Percentiles rank a stretch among this genome's conserved stretches.
Evolutionary conservation across 306 rosid species (phyloP).

Genomic region (Datisca glomerata): DNA sequence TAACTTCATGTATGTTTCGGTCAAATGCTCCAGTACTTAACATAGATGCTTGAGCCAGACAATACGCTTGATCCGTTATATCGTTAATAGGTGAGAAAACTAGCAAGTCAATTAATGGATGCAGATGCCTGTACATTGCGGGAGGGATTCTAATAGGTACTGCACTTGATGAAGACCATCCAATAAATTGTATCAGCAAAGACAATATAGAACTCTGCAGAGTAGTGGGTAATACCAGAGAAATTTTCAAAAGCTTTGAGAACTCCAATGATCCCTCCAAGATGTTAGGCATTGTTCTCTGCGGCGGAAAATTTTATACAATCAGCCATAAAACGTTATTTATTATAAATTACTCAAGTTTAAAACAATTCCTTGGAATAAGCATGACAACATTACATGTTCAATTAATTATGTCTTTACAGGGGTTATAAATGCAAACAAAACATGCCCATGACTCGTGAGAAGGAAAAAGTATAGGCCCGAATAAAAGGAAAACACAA

Average conservation of each 20-base stretch:
- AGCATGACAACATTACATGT: too few relatives aligned
- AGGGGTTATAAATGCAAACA: too few relatives aligned
- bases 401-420: too few relatives aligned
- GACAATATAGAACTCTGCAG: conserved; percentile 64
- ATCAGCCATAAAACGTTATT: background rate
- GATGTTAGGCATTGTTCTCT: conserved; percentile 45
- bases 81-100: conserved; percentile 41
- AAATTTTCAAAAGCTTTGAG: conserved; percentile 50
- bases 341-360: too few relatives aligned
- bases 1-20: conserved; percentile 50
- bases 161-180: conserved; percentile 45
- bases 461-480: too few relatives aligned
- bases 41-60: conserved; percentile 67
- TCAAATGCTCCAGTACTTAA: conserved; percentile 90
- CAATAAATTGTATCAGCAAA: conserved; percentile 57
- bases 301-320: conserved; percentile 21
- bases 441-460: too few relatives aligned
- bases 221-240: conserved; percentile 38
- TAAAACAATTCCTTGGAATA: too few relatives aligned
- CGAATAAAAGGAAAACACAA: too few relatives aligned
- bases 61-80: conserved; percentile 44
- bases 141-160: conserved; percentile 55
- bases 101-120: conserved; percentile 50
- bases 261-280: conserved; percentile 71
- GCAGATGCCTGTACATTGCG: conserved; percentile 71